A percentile compares a stretch with the other conserved stretches of the same genome.
These are phyloP conservation scores for Phanerodontia chrysosporium DNA, from an alignment of 768 basidiomycete genomes.

Conservation along the genomic window DNA sequence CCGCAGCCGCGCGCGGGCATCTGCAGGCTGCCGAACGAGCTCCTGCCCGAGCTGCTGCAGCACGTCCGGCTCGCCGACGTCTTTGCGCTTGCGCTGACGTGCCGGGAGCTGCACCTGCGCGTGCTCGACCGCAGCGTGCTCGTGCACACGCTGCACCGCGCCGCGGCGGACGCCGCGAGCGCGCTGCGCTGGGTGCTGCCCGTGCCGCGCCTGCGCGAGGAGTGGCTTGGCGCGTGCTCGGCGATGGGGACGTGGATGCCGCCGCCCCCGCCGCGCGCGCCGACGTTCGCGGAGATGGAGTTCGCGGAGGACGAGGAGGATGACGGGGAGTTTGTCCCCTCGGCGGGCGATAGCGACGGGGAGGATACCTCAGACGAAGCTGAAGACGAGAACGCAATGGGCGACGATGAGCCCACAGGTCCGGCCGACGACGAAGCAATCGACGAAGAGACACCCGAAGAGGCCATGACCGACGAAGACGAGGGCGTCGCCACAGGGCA, in stretches of 20 bases:
- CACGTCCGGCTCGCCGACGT: neutral
- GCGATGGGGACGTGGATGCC: neutral
- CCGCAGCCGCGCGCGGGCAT: neutral
- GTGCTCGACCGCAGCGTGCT: neutral
- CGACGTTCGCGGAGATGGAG: neutral
- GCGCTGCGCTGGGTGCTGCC: constrained; percentile 2
- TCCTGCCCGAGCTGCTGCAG: neutral
- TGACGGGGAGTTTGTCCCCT: neutral
- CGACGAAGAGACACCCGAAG: neutral
- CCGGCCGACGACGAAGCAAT: too few species aligned
- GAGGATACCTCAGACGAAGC: neutral
- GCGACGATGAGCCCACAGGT: too few species aligned
- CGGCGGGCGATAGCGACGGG: neutral
- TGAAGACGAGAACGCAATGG: neutral
- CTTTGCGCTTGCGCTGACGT: constrained; percentile 1
- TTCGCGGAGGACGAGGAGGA: neutral
- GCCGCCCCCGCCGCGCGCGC: neutral
- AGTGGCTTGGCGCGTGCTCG: neutral
- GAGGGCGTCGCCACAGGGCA: neutral
- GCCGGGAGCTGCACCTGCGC: neutral
- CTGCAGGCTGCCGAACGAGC: neutral
- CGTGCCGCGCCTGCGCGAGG: neutral
- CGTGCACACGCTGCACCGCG: neutral
- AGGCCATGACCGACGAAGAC: neutral
- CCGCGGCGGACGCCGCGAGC: neutral